A percentile compares a stretch with the other conserved stretches of the same genome.
Conservation (phyloP, 176 grass and related monocot species). For the Guadua angustifolia region DNA sequence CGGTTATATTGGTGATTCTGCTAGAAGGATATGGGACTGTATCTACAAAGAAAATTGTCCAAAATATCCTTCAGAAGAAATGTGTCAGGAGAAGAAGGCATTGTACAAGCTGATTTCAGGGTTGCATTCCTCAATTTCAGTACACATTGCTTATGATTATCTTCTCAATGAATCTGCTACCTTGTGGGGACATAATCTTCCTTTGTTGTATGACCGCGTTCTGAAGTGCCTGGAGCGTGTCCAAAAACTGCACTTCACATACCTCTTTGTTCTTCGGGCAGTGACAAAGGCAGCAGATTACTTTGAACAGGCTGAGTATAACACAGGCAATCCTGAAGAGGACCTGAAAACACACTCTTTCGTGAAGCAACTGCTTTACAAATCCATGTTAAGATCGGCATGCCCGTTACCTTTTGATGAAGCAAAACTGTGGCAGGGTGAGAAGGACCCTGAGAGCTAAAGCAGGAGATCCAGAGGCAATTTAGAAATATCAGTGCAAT, state of each 20-base stretch:
- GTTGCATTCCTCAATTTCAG: constrained; percentile 95
- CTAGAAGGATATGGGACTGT: constrained; percentile 91
- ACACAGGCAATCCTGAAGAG: constrained; percentile 76
- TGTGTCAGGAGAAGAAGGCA: constrained; percentile 88
- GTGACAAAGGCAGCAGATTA: constrained; percentile 96
- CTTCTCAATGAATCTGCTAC: constrained; percentile 63
- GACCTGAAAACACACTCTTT: constrained; percentile 87
- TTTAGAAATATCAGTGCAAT: constrained; percentile 96
- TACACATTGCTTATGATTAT: constrained; percentile 97
- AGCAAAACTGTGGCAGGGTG: constrained; percentile 90
- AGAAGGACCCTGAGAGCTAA: constrained; percentile 89
- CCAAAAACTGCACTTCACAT: constrained; percentile 84
- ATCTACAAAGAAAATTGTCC: constrained; percentile 97
- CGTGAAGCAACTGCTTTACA: constrained; percentile 74
- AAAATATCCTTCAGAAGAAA: constrained; percentile 94
- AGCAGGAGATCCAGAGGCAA: constrained; percentile 79
- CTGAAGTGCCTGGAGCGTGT: constrained; percentile 84
- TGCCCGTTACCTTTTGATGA: constrained; percentile 85
- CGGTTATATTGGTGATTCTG: constrained; percentile 87
- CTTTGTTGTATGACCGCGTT: constrained; percentile 83
- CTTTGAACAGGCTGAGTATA: constrained; percentile 94
- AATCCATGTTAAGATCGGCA: constrained; percentile 72
- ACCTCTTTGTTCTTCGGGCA: constrained; percentile 94
- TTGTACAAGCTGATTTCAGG: constrained; percentile 96
- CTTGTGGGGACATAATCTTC: constrained; percentile 83